Evolutionary conservation across 2,329 filamentous ascomycete genomes (phyloP).

Genomic region (Nemania abortiva): DNA sequence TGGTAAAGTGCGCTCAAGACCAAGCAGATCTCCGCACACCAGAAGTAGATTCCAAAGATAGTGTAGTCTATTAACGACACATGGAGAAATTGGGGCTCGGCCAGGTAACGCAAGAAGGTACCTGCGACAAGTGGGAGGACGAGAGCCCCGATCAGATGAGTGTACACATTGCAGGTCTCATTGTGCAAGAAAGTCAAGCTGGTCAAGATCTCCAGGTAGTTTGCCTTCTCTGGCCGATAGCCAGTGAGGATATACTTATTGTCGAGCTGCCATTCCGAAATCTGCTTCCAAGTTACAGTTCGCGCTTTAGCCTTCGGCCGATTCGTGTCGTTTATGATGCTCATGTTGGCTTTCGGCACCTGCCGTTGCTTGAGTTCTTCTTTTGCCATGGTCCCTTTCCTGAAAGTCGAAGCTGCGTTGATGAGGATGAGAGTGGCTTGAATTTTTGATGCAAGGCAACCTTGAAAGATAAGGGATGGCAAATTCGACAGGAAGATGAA

Average conservation of each 20-base stretch:
- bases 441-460: too few species aligned
- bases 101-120: conserved; percentile 9
- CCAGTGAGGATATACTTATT: conserved; percentile 29
- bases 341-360: conserved; percentile 11
- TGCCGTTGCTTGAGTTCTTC: conserved; percentile 21
- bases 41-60: conserved; percentile 25
- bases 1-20: conserved; percentile 26
- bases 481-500: conserved; percentile 12
- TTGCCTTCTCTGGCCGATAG: conserved; percentile 19
- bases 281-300: conserved; percentile 17
- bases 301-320: conserved; percentile 2
- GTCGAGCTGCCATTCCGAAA: conserved; percentile 22
- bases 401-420: neutral
- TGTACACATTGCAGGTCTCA: conserved; percentile 30
- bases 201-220: conserved; percentile 20
- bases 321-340: neutral
- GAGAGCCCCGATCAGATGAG: conserved; percentile 26
- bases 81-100: conserved; percentile 23
- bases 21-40: conserved; percentile 23
- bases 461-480: too few species aligned
- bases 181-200: conserved; percentile 27
- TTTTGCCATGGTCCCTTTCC: conserved; percentile 13
- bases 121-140: conserved; percentile 19
- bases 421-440: neutral
- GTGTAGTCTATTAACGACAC: conserved; percentile 17